phyloP scores from a whole-genome alignment of 1,284 basidiomycete species.

The Sporisorium graminicola region DNA sequence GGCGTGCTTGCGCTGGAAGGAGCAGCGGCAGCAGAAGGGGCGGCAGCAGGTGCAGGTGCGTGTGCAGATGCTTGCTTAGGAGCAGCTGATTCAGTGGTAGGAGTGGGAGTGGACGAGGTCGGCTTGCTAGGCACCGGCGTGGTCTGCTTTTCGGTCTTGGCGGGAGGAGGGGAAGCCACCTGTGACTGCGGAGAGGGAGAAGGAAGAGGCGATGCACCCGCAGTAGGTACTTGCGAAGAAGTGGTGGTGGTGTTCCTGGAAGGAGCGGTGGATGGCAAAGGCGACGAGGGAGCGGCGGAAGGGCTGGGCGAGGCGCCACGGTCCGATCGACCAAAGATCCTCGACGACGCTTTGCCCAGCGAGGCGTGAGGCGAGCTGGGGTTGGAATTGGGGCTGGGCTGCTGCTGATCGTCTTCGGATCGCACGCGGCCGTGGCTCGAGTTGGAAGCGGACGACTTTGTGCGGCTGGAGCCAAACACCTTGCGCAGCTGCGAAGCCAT shows the following conservation, averaged over 20 bases:
- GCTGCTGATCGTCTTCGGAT: slow-evolving; percentile 37
- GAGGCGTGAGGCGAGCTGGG: slow-evolving; percentile 39
- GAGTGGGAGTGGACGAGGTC: slow-evolving; percentile 18
- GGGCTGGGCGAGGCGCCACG: slow-evolving; percentile 36
- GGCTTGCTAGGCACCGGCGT: slow-evolving; percentile 20
- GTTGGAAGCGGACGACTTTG: slow-evolving; percentile 43
- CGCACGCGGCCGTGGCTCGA: slow-evolving; percentile 29
- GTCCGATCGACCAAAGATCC: slow-evolving; percentile 38
- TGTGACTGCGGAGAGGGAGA: slow-evolving; percentile 7
- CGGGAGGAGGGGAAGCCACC: slow-evolving; percentile 20
- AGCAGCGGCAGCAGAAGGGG: slow-evolving; percentile 14
- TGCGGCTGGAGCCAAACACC: slow-evolving; percentile 55
- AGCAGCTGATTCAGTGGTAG: slow-evolving; percentile 25
- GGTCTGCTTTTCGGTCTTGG: slow-evolving; percentile 25
- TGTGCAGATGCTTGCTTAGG: slow-evolving; percentile 5
- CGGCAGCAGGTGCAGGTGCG: slow-evolving; percentile 7
- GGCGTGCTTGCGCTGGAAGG: slow-evolving; percentile 7
- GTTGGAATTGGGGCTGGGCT: slow-evolving; percentile 22
- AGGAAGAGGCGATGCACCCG: slow-evolving; percentile 9
- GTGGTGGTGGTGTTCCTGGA: slow-evolving; percentile 33
- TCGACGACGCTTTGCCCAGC: slow-evolving; percentile 33
- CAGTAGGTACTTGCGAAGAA: slow-evolving; percentile 4
- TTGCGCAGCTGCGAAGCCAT: slow-evolving; percentile 53
- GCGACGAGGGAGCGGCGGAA: slow-evolving; percentile 24
- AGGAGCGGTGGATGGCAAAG: slow-evolving; percentile 33